These are phyloP conservation scores for Grammothele lineata DNA, from an alignment of 768 basidiomycete species.

Conservation along the genomic window DNA sequence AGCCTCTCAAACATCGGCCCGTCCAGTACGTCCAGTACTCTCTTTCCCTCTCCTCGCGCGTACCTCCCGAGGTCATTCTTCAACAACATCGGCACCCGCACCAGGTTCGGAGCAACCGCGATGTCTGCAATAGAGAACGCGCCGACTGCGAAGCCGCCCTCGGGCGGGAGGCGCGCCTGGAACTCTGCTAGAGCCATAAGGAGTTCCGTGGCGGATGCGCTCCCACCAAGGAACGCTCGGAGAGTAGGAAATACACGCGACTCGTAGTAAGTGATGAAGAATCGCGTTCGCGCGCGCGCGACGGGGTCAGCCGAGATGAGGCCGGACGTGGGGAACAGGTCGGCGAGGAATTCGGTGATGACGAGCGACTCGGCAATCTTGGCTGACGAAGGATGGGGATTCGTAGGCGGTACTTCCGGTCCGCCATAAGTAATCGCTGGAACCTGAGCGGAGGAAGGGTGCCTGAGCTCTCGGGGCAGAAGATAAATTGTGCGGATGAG, in stretches of 20 bases:
- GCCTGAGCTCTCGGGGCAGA: no score
- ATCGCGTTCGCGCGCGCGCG: conserved; percentile 51
- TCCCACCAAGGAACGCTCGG: conserved; percentile 30
- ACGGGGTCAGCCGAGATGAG: conserved; percentile 57
- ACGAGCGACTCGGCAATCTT: no score
- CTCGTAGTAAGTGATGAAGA: conserved; percentile 55
- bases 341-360: no score
- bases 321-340: no score
- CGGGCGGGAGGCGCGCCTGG: conserved; percentile 44
- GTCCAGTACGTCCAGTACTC: conserved; percentile 29
- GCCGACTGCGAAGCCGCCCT: conserved; percentile 40
- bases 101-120: conserved; percentile 57
- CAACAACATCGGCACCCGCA: conserved; percentile 41
- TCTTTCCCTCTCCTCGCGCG: conserved; percentile 42
- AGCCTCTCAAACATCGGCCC: not conserved
- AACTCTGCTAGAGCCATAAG: conserved; percentile 41
- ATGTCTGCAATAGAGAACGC: conserved; percentile 62
- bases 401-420: conserved; percentile 53
- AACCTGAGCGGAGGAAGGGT: no score
- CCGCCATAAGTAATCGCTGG: conserved; percentile 65
- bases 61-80: conserved; percentile 53
- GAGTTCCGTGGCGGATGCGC: conserved; percentile 33
- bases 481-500: not conserved
- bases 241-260: conserved; percentile 41
- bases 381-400: conserved; percentile 40